These are phyloP conservation scores for Syzygium malaccense DNA, from an alignment of 441 rosid genomes.

Conservation along the genomic window DNA sequence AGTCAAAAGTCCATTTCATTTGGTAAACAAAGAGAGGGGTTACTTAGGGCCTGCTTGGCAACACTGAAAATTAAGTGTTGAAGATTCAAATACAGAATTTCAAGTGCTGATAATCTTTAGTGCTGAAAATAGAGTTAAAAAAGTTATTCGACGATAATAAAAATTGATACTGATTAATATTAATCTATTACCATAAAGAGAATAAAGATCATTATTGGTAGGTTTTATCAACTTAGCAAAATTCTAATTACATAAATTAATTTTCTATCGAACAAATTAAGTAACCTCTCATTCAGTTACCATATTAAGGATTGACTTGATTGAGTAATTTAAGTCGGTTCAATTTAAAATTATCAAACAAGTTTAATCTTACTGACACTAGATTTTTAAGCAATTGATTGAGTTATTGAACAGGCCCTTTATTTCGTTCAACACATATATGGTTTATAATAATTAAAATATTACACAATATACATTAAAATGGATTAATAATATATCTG, in stretches of 20 bases:
- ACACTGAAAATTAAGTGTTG: neutral
- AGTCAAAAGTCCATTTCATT: neutral
- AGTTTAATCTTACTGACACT: fast-evolving
- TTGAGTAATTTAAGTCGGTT: neutral
- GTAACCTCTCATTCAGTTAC: no score
- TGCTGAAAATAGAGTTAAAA: neutral
- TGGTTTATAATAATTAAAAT: neutral
- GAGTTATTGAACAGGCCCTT: neutral
- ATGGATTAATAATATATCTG: fast-evolving
- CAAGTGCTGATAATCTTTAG: neutral
- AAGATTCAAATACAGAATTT: neutral
- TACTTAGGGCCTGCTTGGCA: neutral
- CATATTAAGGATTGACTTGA: no score
- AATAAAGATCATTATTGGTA: neutral
- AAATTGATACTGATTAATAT: neutral
- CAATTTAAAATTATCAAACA: neutral
- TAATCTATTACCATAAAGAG: fast-evolving
- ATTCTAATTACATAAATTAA: neutral
- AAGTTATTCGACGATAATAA: neutral
- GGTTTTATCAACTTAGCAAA: neutral
- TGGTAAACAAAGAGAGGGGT: neutral
- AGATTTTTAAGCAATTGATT: neutral
- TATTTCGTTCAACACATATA: neutral
- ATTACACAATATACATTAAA: neutral
- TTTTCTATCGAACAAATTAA: neutral